Percentiles rank a stretch among this genome's conserved stretches.
phyloP scores from a whole-genome alignment of 1,139 yeast species.

The Saccharomyces uvarum region DNA sequence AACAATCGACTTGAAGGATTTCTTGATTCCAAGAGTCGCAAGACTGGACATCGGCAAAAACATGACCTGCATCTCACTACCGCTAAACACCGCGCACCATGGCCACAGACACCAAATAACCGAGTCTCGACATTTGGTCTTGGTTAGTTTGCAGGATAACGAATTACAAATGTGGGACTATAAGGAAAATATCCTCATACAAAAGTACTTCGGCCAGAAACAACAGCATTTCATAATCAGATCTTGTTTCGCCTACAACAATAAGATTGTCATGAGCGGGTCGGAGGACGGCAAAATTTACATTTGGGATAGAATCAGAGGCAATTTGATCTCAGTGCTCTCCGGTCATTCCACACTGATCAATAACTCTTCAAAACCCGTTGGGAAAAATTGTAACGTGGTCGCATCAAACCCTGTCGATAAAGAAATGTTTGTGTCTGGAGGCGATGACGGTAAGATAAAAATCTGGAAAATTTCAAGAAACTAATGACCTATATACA shows the following conservation, averaged over 20 bases:
- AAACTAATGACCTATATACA: constrained; percentile 7
- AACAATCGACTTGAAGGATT: neutral
- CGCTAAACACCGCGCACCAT: constrained; percentile 19
- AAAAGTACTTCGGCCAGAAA: constrained; percentile 63
- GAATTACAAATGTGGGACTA: constrained; percentile 77
- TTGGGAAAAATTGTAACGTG: constrained; percentile 29
- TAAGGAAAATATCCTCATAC: constrained; percentile 41
- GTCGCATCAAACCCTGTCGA: constrained; percentile 64
- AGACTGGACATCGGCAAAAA: constrained; percentile 34
- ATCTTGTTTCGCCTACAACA: constrained; percentile 69
- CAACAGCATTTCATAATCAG: constrained; percentile 67
- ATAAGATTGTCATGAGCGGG: constrained; percentile 69
- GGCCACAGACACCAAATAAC: neutral
- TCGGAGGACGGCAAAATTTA: constrained; percentile 75
- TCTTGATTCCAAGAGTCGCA: constrained; percentile 13
- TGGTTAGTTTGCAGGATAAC: constrained; percentile 66
- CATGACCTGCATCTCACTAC: constrained; percentile 43
- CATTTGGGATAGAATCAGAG: constrained; percentile 72
- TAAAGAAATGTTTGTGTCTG: constrained; percentile 65
- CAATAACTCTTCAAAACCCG: constrained; percentile 11
- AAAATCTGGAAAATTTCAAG: constrained; percentile 54
- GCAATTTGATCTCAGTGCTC: constrained; percentile 56
- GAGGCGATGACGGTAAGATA: constrained; percentile 71
- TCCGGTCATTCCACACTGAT: constrained; percentile 46
- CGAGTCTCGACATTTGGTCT: constrained; percentile 29